Percentiles rank a stretch among this genome's conserved stretches.
phyloP scores from a whole-genome alignment of 208 protist genomes.

The Crithidia sp. region DNA sequence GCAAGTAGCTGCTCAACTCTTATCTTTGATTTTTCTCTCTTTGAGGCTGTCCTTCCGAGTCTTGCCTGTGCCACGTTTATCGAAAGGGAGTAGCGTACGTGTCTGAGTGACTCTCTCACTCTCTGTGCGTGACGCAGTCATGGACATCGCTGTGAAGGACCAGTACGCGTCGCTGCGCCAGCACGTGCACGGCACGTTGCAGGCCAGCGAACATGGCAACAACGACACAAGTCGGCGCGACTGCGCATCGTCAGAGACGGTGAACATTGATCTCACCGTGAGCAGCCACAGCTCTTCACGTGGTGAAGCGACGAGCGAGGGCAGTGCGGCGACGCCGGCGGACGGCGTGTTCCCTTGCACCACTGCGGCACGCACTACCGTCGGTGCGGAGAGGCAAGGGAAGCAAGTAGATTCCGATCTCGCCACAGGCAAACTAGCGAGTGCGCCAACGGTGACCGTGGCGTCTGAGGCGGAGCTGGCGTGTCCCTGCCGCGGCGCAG shows the following conservation, averaged over 20 bases:
- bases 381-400: not conserved
- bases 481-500: slow-evolving; percentile 40
- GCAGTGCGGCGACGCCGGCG: not conserved
- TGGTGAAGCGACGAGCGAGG: not conserved
- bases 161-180: slow-evolving; percentile 1
- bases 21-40: too few relatives aligned
- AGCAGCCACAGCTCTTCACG: not conserved
- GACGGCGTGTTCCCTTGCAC: too few relatives aligned
- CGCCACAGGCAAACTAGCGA: too few relatives aligned
- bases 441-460: too few relatives aligned
- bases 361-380: not conserved
- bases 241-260: slow-evolving; percentile 6
- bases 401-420: too few relatives aligned
- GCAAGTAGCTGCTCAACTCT: too few relatives aligned
- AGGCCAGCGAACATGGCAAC: slow-evolving; percentile 2
- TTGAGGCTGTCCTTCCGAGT: too few relatives aligned
- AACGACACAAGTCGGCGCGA: not conserved
- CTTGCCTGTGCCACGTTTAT: too few relatives aligned
- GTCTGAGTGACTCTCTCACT: too few relatives aligned
- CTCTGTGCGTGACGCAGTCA: too few relatives aligned
- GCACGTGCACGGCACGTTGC: not conserved
- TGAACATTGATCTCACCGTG: slow-evolving; percentile 2
- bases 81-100: too few relatives aligned
- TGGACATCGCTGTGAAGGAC: not conserved
- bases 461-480: slow-evolving; percentile 26